Conservation (phyloP, 805 yeast species). For the Myxozyma neglecta region DNA sequence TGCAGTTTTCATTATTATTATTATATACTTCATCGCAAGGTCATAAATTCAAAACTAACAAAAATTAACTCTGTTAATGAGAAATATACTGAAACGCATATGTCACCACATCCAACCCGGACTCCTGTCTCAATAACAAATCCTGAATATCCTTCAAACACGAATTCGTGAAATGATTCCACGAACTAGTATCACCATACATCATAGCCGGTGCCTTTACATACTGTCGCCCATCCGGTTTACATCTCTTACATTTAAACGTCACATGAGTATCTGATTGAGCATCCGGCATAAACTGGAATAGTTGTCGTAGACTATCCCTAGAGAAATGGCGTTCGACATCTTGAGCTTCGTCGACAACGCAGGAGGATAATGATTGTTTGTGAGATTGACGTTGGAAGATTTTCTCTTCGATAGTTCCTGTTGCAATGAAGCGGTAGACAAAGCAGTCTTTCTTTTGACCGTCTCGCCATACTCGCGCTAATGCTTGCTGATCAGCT, state of each 20-base stretch:
- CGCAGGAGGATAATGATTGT: slow-evolving; percentile 88
- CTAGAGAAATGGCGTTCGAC: slow-evolving; percentile 89
- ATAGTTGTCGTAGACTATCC: slow-evolving; percentile 73
- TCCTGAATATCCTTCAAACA: slow-evolving; percentile 71
- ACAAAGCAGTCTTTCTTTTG: slow-evolving; percentile 96
- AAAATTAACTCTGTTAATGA: slow-evolving; percentile 45
- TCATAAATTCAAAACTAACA: not conserved
- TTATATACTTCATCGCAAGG: not conserved
- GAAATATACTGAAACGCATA: slow-evolving; percentile 93
- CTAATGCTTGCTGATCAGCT: slow-evolving; percentile 95
- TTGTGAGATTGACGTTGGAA: slow-evolving; percentile 96
- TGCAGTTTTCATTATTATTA: not conserved
- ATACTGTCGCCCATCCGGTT: slow-evolving; percentile 54
- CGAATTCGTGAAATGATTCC: slow-evolving; percentile 83
- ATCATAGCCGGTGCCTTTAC: slow-evolving; percentile 79
- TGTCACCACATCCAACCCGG: slow-evolving; percentile 64
- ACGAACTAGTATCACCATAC: slow-evolving; percentile 95
- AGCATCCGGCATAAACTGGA: slow-evolving; percentile 65
- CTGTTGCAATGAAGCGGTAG: slow-evolving; percentile 89
- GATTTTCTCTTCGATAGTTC: slow-evolving; percentile 94
- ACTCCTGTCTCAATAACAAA: slow-evolving; percentile 71
- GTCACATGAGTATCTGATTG: slow-evolving; percentile 91
- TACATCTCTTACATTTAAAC: slow-evolving; percentile 82
- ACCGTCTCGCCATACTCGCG: slow-evolving; percentile 98
- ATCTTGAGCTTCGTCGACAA: slow-evolving; percentile 93